Base-by-base conservation (phyloP, 768 basidiomycete genomes). In the Psilocybe sp. region DNA sequence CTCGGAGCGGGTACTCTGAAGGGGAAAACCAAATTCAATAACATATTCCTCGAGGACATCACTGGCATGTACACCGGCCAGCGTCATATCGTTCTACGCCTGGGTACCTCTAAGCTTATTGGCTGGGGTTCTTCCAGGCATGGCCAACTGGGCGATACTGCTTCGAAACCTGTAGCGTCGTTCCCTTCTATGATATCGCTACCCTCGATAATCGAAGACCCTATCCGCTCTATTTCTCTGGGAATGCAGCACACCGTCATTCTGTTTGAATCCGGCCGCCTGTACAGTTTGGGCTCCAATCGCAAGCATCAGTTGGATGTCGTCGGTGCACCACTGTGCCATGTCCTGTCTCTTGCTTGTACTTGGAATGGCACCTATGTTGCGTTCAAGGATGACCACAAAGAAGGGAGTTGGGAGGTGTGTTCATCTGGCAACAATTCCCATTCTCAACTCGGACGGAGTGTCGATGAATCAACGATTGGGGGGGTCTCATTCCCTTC, bases 91-190 rank as follows among this genome's bases (percentile, higher is more conserved):
- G 62, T 92, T 34, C 76, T 63, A 4, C 68, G 75, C 14, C 47
- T 89, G 2, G 61, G 68, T 44, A 59, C 60, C 14, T 65, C 60
- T 44, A 54, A 67, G 40, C 20, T 77, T 11, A 73, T 85, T 5
- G 94, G 93, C 6, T 98, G 95, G 94, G 95, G 94, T 5, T 72
- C 84, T 2, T 78, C 82, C 12, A 74, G 95, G 31, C 92, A 95
- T 59, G 92, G 92, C 3, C 93, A 98, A 61, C 78, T 98, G 1
- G 89, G 88, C 4, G 54, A 63, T 19, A 50, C 64, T 14, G 34
- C 53, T 20, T 31, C 56, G 55, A 28, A 65, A 64, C 28, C 56
- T 62, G 12, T 70, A 53, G 51, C 67, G 14, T 47, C 73, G 1
- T 50, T 52, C 15, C 74, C 74, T 1, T 63, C 52, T 19, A 52